A percentile compares a stretch with the other conserved stretches of the same genome.
These are phyloP conservation scores for Phytophthora pistaciae DNA, from an alignment of 352 stramenopile genomes.

Conservation along the genomic window DNA sequence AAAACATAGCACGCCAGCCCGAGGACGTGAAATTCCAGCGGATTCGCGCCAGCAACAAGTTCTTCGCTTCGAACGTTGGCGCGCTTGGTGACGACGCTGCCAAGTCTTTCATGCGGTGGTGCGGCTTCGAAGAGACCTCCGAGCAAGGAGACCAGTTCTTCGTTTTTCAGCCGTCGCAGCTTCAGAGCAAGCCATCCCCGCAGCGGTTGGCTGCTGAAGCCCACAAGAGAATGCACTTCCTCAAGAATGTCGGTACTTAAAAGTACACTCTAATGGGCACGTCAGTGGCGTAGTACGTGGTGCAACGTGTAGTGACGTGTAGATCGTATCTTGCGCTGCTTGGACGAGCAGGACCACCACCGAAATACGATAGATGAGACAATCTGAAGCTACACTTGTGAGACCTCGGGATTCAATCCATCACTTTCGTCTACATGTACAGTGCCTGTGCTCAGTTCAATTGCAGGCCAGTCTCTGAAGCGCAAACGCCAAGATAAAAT, in stretches of 20 bases:
- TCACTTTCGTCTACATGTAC: slow-evolving; percentile 21
- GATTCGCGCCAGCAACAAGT: slow-evolving; percentile 81
- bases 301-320: slow-evolving; percentile 14
- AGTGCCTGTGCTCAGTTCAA: background rate
- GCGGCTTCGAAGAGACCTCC: slow-evolving; percentile 47
- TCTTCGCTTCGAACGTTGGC: slow-evolving; percentile 65
- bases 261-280: background rate
- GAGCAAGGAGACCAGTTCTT: slow-evolving; percentile 55
- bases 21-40: slow-evolving; percentile 71
- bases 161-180: slow-evolving; percentile 34
- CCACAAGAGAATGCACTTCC: slow-evolving; percentile 40
- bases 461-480: background rate
- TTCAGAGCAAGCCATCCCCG: slow-evolving; percentile 2
- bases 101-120: slow-evolving; percentile 56
- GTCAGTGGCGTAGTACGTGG: slow-evolving; percentile 2
- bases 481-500: slow-evolving; percentile 15
- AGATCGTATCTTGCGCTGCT: background rate
- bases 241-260: slow-evolving; percentile 36
- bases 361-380: slow-evolving; percentile 37
- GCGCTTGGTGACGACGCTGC: slow-evolving; percentile 24
- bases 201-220: slow-evolving; percentile 35
- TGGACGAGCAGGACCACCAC: slow-evolving; percentile 7
- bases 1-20: slow-evolving; percentile 67
- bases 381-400: slow-evolving; percentile 25
- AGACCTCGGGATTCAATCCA: background rate